Base-by-base conservation (phyloP, 805 yeast genomes). In the Hemisphaericaspora nanyangensis region DNA sequence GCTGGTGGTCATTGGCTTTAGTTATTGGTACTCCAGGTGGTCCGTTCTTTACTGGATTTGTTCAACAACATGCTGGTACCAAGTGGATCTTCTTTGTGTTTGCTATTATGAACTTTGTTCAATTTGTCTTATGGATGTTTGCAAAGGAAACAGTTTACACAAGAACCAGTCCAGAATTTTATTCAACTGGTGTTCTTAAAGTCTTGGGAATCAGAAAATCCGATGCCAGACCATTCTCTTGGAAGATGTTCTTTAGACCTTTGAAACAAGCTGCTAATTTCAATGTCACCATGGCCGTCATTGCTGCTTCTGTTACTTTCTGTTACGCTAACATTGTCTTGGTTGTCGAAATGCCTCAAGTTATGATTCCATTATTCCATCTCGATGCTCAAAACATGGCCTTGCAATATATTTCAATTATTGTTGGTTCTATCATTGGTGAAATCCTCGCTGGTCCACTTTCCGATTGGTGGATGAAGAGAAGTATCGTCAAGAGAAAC, bases 381-480 rank as follows among this genome's bases (percentile, higher is more conserved):
- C 43, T 55, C 31, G 38, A 45, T 37, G 38, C 60, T 7, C 58
- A 55, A 32, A 52, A 45, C 16, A 36, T 54, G 17, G 51, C 55
- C 18, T 47, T 54, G 16, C 60, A 55, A 40, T 50, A 43, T 35
- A 39, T 54, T 22, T 44, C 55, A 2, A 35, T 55, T 20, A 52
- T 55, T 18, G 22, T 55, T 24, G 60, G 60, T 3, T 45, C 55
- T 3, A 12, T 46, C 7, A 39, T 55, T 36, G 60, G 60, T 17
- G 60, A 55, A 35, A 18, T 37, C 11, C 26, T 55, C 16, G 56
- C 54, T 6, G 60, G 60, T 8, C 46, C 50, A 11, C 34, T 49
- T 13, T 49, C 55, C 16, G 60, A 55, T 35, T 35, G 42, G 46
- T 55, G 58, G 60, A 54, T 55, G 58, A 33, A 36, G 20, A 20